Base-by-base conservation (phyloP, 2,329 filamentous ascomycete genomes). In the Ophiostoma ulmi region DNA sequence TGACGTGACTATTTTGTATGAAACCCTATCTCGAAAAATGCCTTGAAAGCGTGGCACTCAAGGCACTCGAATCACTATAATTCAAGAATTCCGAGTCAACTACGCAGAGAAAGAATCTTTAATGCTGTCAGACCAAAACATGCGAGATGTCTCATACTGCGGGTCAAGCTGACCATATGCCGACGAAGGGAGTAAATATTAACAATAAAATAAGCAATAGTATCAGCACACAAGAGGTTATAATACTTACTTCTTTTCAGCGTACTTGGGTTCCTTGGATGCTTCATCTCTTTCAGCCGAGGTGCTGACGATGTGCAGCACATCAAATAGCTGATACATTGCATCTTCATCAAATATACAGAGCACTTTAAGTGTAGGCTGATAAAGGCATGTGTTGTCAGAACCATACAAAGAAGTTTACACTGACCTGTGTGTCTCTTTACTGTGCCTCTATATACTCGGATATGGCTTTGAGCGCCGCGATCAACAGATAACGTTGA, bases 71-170 rank as follows among this genome's bases (percentile, higher is more conserved):
- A 31, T 1, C 26, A 31, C 26, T 31, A 31, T 31, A 31, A 3
- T 31, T 31, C 31, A 31, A 31, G 31, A 44, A 17, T 17, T 13
- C 17, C 0, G 5, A 48, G 44, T 6, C 31, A 31, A 31, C 6
- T 3, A 20, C 44, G 5, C 17, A 20, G 41, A 48, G 44, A 48
- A 48, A 58, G 8, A 58, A 26, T 6, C n/a, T 22, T 22, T 17
- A 1, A 65, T 39, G 35, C 35, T 65, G 63, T 38, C 63, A 38
- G 20, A 38, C 63, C 35, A 20, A 39, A 22, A 66, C 63, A 66
- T 36, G 63, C 63, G 63, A 66, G 63, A 41, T 66, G 63, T 66
- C 63, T 66, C 44, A 48, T 48, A 20, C 44, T 20, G 44, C 44
- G 44, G 44, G 44, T 7, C 44, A 48, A 7, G 44, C 2, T 48